These are phyloP conservation scores for Sicyos baderoa DNA, from an alignment of 306 rosid species.

Conservation along the genomic window DNA sequence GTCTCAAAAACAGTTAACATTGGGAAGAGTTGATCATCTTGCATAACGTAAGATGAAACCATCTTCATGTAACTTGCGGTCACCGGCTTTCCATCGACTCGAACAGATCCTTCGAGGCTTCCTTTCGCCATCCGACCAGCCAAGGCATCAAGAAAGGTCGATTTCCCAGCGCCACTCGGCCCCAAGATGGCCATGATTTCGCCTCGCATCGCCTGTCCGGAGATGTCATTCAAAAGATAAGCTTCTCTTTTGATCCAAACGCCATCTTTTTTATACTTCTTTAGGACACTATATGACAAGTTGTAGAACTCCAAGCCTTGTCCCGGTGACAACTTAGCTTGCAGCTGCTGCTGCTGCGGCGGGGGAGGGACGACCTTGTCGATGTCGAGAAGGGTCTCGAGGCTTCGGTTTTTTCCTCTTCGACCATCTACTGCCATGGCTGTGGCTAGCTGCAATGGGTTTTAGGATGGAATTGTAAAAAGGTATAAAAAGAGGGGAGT, in stretches of 20 bases:
- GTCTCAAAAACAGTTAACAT: conserved; percentile 91
- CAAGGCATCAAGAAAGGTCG: conserved; percentile 91
- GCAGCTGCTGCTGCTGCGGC: conserved; percentile 22
- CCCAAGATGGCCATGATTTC: conserved; percentile 86
- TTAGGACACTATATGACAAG: conserved; percentile 51
- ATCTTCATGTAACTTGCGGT: conserved; percentile 82
- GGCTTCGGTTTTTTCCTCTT: conserved; percentile 21
- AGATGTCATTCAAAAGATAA: conserved; percentile 67
- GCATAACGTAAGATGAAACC: conserved; percentile 96
- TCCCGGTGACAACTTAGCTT: conserved; percentile 38
- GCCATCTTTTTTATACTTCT: conserved; percentile 71
- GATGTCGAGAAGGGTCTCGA: conserved; percentile 50
- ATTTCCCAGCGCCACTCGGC: conserved; percentile 96
- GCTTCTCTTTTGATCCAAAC: conserved; percentile 58
- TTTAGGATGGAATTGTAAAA: background rate
- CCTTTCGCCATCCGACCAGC: conserved; percentile 81
- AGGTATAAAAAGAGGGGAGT: conserved; percentile 3
- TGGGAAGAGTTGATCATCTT: conserved; percentile 82
- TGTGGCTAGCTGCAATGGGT: background rate
- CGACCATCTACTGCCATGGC: conserved; percentile 21
- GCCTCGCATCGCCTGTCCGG: conserved; percentile 67
- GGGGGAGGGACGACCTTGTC: conserved; percentile 31
- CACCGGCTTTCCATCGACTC: conserved; percentile 62
- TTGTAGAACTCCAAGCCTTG: conserved; percentile 59
- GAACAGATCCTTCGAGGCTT: conserved; percentile 75